A percentile compares a stretch with the other conserved stretches of the same genome.
Evolutionary conservation across 2,329 filamentous ascomycete species (phyloP).

Genomic region (Curvularia eragrostidis): DNA sequence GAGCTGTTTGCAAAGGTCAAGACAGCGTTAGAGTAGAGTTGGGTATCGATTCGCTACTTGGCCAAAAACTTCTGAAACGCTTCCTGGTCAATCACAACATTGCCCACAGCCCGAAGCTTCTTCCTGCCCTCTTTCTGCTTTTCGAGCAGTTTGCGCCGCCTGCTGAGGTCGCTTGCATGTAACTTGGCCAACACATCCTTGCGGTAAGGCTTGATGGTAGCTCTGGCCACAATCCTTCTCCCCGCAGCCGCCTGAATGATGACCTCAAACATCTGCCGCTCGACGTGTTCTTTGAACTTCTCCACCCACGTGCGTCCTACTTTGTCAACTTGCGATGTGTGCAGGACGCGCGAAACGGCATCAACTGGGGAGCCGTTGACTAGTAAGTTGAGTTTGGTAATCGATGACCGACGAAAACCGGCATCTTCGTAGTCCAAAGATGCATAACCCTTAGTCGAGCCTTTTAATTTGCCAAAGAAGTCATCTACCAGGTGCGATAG

Average conservation of each 20-base stretch:
- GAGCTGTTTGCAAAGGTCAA: not conserved
- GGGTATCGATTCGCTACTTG: constrained; percentile 57
- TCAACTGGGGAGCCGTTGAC: constrained; percentile 95
- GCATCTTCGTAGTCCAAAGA: constrained; percentile 97
- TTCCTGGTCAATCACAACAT: constrained; percentile 94
- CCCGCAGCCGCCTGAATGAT: constrained; percentile 91
- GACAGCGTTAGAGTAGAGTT: constrained; percentile 1
- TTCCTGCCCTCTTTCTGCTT: constrained; percentile 97
- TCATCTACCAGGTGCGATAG: constrained; percentile 92
- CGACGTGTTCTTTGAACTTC: constrained; percentile 97
- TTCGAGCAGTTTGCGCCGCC: constrained; percentile 86
- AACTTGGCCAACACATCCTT: constrained; percentile 95
- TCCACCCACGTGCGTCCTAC: constrained; percentile 87
- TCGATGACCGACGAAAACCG: constrained; percentile 78
- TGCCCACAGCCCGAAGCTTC: constrained; percentile 79
- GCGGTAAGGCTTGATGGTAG: constrained; percentile 94
- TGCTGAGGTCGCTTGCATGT: constrained; percentile 85
- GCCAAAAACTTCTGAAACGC: constrained; percentile 94
- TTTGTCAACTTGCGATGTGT: constrained; percentile 78
- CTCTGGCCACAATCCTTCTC: constrained; percentile 81
- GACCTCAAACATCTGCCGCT: constrained; percentile 96
- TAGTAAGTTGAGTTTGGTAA: constrained; percentile 88
- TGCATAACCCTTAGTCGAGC: constrained; percentile 91
- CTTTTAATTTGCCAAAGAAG: constrained; percentile 96
- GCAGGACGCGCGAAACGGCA: constrained; percentile 89